These are phyloP conservation scores for Sequoiadendron giganteum DNA, from an alignment of 75 land plant genomes.

Conservation along the genomic window DNA sequence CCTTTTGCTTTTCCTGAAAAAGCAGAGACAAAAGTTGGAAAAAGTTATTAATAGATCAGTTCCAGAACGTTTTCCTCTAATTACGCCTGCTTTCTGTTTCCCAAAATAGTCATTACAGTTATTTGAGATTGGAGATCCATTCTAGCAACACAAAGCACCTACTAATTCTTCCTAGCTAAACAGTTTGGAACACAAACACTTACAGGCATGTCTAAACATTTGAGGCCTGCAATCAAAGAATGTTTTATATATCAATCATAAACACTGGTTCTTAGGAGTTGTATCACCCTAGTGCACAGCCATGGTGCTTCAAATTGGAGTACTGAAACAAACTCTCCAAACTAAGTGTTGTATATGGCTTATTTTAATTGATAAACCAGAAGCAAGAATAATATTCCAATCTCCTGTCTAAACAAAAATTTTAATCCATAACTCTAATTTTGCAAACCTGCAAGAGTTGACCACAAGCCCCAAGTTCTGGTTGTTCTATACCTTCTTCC, in stretches of 20 bases:
- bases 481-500: neutral
- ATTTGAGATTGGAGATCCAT: neutral
- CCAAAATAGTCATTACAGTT: neutral
- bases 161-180: neutral
- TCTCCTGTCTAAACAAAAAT: neutral
- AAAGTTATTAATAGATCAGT: neutral
- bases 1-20: slow-evolving; percentile 72
- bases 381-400: neutral
- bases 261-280: neutral
- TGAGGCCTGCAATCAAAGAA: neutral
- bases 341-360: neutral
- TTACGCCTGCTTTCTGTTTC: neutral
- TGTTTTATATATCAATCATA: neutral
- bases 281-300: neutral
- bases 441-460: neutral
- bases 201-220: slow-evolving; percentile 1
- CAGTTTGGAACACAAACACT: neutral
- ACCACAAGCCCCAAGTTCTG: neutral
- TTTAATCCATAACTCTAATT: neutral
- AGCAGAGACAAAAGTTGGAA: neutral
- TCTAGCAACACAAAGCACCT: neutral
- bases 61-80: neutral
- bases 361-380: neutral
- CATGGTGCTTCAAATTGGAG: neutral
- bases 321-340: neutral